These are phyloP conservation scores for Penicillium egyptiacum DNA, from an alignment of 495 filamentous ascomycete genomes.

Conservation along the genomic window DNA sequence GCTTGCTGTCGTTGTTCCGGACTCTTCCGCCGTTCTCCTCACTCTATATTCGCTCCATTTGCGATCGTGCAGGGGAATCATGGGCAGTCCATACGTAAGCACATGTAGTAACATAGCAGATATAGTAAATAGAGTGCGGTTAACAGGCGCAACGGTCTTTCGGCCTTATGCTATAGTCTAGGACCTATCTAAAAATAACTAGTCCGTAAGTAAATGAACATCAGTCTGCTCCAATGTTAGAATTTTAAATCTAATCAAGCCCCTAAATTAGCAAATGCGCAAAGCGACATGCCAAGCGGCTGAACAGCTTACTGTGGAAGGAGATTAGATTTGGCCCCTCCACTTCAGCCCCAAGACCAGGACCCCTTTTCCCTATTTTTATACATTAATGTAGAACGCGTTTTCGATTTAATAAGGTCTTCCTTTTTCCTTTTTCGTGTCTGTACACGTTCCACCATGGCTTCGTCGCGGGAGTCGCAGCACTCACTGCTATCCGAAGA, in stretches of 20 bases:
- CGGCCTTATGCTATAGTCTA: too few species aligned
- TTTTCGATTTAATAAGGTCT: background rate
- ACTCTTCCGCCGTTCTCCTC: constrained; percentile 17
- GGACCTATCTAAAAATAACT: background rate
- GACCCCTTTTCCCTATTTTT: background rate
- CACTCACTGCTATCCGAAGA: constrained; percentile 23
- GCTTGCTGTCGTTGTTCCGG: constrained; percentile 10
- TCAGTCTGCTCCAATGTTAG: too few species aligned
- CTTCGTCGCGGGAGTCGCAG: constrained; percentile 24
- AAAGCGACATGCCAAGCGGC: background rate
- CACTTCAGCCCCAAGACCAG: background rate
- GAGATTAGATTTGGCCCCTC: background rate
- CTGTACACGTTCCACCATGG: constrained; percentile 9
- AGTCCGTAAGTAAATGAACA: too few species aligned
- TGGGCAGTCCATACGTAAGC: background rate
- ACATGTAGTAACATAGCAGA: background rate
- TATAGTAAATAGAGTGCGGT: background rate
- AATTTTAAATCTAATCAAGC: background rate
- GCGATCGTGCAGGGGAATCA: background rate
- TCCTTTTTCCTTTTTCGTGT: background rate
- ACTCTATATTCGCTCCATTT: constrained; percentile 6
- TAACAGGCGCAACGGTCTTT: too few species aligned
- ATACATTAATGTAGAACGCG: too few species aligned
- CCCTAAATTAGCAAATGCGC: background rate
- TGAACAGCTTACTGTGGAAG: background rate